Percentiles rank a stretch among this genome's conserved stretches.
phyloP scores from a whole-genome alignment of 1,284 basidiomycete species.

The Pterulicium gracile region DNA sequence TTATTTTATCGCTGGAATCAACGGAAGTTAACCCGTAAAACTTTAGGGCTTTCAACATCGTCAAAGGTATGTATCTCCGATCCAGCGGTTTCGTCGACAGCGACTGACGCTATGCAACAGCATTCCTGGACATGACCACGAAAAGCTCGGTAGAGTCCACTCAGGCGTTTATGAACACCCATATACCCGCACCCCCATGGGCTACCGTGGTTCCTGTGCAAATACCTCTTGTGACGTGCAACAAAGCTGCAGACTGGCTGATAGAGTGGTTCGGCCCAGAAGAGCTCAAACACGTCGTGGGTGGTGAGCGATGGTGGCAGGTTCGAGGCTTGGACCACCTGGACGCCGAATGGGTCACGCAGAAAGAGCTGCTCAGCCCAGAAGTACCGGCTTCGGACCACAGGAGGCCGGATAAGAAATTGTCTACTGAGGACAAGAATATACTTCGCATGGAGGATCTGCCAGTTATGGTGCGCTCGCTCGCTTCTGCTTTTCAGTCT shows the following conservation, averaged over 20 bases:
- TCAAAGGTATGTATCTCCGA: constrained; percentile 26
- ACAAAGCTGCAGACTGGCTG: constrained; percentile 62
- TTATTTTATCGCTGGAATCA: constrained; percentile 4
- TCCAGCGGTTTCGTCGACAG: background rate
- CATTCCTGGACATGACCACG: background rate
- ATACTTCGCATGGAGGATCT: constrained; percentile 44
- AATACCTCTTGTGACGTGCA: constrained; percentile 54
- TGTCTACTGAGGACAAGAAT: constrained; percentile 27
- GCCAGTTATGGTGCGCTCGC: constrained; percentile 37
- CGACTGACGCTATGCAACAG: background rate
- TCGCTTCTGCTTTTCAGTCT: background rate
- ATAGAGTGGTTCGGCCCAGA: constrained; percentile 70
- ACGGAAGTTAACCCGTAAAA: too few species aligned
- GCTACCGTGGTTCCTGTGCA: constrained; percentile 60
- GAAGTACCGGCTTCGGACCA: constrained; percentile 8
- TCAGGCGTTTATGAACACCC: constrained; percentile 63
- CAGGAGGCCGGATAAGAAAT: constrained; percentile 20
- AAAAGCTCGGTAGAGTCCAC: constrained; percentile 38
- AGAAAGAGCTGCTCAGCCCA: constrained; percentile 31
- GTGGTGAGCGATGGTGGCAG: constrained; percentile 83
- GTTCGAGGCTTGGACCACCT: constrained; percentile 57
- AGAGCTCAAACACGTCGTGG: constrained; percentile 61
- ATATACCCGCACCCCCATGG: constrained; percentile 70
- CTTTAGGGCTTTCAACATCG: constrained; percentile 51
- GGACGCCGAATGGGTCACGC: constrained; percentile 75